Base-by-base conservation (phyloP, 2,329 filamentous ascomycete species). In the Alternaria tenuissima region DNA sequence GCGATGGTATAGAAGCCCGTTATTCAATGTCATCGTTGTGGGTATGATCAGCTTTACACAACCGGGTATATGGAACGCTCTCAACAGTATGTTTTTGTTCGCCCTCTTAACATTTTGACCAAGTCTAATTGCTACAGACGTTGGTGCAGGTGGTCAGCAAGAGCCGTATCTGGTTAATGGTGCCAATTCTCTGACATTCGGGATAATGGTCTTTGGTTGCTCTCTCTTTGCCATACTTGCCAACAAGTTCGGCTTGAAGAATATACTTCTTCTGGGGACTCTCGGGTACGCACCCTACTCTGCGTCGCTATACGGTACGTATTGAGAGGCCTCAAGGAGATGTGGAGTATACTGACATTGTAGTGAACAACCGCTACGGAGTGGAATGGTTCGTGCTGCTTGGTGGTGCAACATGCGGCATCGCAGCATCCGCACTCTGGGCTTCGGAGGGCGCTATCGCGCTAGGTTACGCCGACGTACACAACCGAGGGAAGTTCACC, bases 41-140 rank as follows among this genome's bases (percentile, higher is more conserved):
- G 82, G 82, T 20, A 61, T 80, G 47, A 79, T 79, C 20, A 79
- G 78, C 4, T 83, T 84, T 66, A 81, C 80, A 1, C 80, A 82
- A 41, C 81, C 81, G 0, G 82, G 81, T 3, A 81, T 84, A 22
- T 84, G 81, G 81, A 83, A 81, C 57, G 82, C 81, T 4, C 69
- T 84, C 16, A 82, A 83, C 62, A 38, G 36, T 38, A 38, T 18
- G 36, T 18, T n/a, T n/a, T 18, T 16, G n/a, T 18, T 38, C 16
- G 14, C n/a, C 36, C n/a, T 38, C n/a, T 9, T 7, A 9, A n/a
- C 36, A 9, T 38, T n/a, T 38, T 38, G 36, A n/a, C n/a, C 5
- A 7, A 7, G 36, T 38, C 36, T 38, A 38, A 38, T 18, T 38
- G 2, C 7, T 38, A 8, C n/a, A 38, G 70, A 71, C 60, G 68